A percentile compares a stretch with the other conserved stretches of the same genome.
phyloP scores from a whole-genome alignment of 306 rosid species.

The Casuarina glauca region DNA sequence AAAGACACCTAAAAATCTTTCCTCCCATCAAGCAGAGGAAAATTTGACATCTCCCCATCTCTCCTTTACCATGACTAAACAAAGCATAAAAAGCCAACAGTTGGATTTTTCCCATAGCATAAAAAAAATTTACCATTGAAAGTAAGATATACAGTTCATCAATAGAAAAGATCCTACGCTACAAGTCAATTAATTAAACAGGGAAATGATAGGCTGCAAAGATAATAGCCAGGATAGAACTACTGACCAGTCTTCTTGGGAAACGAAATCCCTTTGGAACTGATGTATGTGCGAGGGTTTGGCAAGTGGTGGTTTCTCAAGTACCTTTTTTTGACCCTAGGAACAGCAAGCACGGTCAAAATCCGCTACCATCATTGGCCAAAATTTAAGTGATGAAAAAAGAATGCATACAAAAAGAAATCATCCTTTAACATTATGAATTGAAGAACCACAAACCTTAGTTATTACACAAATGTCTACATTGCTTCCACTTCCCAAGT shows the following conservation, averaged over 20 bases:
- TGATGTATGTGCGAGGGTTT: constrained; percentile 50
- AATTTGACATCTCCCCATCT: neutral
- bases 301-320: constrained; percentile 54
- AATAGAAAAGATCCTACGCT: neutral
- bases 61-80: neutral
- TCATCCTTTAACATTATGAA: neutral
- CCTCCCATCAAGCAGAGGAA: neutral
- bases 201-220: neutral
- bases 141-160: neutral
- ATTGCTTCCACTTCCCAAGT: constrained; percentile 63
- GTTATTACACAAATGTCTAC: constrained; percentile 59
- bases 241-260: constrained; percentile 49
- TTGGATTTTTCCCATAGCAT: neutral
- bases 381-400: too few species aligned
- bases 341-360: constrained; percentile 1
- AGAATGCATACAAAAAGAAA: neutral
- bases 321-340: constrained; percentile 56
- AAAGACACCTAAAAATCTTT: neutral
- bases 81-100: neutral
- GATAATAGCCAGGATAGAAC: neutral
- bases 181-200: neutral
- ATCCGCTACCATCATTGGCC: neutral
- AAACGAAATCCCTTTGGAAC: constrained; percentile 37
- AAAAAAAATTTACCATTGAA: neutral
- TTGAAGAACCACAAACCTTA: constrained; percentile 37